A percentile compares a stretch with the other conserved stretches of the same genome.
phyloP scores from a whole-genome alignment of 2,329 filamentous ascomycete genomes.

The Coniosporium tulheliwenetii region DNA sequence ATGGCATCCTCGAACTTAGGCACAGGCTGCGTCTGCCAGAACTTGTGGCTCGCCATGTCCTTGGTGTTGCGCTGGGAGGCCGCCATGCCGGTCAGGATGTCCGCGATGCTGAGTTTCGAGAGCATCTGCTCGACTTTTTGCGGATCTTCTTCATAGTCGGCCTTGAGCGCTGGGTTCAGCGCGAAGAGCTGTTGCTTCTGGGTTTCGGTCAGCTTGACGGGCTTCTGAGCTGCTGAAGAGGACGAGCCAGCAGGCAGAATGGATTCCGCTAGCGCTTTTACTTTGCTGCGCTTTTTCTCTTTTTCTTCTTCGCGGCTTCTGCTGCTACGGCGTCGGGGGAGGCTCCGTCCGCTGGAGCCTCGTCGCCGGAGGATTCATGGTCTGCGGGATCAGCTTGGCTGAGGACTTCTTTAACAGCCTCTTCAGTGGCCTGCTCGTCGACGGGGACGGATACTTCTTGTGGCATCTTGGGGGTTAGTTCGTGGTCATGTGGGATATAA shows the following conservation, averaged over 20 bases:
- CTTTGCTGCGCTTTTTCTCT: slow-evolving; percentile 45
- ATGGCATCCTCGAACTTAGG: slow-evolving; percentile 53
- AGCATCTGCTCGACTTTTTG: slow-evolving; percentile 39
- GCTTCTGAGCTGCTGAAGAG: too few species aligned
- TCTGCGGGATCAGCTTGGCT: slow-evolving; percentile 23
- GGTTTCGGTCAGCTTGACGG: too few species aligned
- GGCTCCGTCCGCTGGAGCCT: slow-evolving; percentile 7
- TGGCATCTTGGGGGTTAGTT: too few species aligned
- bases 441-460: too few species aligned
- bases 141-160: slow-evolving; percentile 55
- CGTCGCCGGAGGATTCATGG: slow-evolving; percentile 26
- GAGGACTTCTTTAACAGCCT: slow-evolving; percentile 26
- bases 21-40: slow-evolving; percentile 96
- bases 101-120: slow-evolving; percentile 49
- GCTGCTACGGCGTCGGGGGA: slow-evolving; percentile 11
- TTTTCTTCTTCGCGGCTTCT: slow-evolving; percentile 36
- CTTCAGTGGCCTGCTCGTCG: slow-evolving; percentile 21
- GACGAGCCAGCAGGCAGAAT: too few species aligned
- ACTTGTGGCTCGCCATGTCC: slow-evolving; percentile 95
- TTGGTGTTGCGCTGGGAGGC: slow-evolving; percentile 77
- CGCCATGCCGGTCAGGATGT: slow-evolving; percentile 61
- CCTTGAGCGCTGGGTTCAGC: slow-evolving; percentile 47
- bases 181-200: slow-evolving; percentile 21
- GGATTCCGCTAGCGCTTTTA: slow-evolving; percentile 14
- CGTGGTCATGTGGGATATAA: too few species aligned